Evolutionary conservation across 2,329 filamentous ascomycete species (phyloP), one percentile per base, ranked within the genome.

Genomic region (Phyllosticta paracitricarpa): DNA sequence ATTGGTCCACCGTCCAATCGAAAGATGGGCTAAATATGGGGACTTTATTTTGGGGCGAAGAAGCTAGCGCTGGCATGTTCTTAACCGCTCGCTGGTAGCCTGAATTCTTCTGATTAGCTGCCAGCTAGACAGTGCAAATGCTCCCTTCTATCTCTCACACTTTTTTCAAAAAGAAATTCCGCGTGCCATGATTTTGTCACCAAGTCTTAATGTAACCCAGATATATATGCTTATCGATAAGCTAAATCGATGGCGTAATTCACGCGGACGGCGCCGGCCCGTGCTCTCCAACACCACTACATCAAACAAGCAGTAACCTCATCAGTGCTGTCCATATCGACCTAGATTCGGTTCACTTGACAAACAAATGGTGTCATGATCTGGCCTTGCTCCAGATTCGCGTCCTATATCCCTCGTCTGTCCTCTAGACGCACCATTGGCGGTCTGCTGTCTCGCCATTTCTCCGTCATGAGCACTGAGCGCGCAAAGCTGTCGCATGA

Each of bases 401-500:
- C 40, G n/a, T n/a, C 17, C 7, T 17, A 5, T 17, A 4, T 48
- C 17, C 40, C 40, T n/a, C 40, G 40, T n/a, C 40, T 48, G 12
- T 48, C 12, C 17, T n/a, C 14, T 7, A n/a, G 14, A 5, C 40
- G 14, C 40, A n/a, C 1, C 24, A 56, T 17, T 10, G 5, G 8
- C 28, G 17, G 28, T 6, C 28, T 56, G 5, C 28, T 8, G 4
- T 56, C 54, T 40, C 54, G n/a, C 12, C 10, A n/a, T 9, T 19
- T 35, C 19, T 12, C n/a, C 33, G 2, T 35, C 19, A 25, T 24
- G 25, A n/a, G 52, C 52, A 26, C 22, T 25, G 40, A 48, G 40
- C 52, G 52, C 25, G n/a, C 28, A 33, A 56, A 56, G 25, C 25
- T 28, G 7, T 73, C 71, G 63, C 89, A 94, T 69, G 77, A 88